phyloP scores from a whole-genome alignment of 2,329 filamentous ascomycete species.

The Emergomyces orientalis region DNA sequence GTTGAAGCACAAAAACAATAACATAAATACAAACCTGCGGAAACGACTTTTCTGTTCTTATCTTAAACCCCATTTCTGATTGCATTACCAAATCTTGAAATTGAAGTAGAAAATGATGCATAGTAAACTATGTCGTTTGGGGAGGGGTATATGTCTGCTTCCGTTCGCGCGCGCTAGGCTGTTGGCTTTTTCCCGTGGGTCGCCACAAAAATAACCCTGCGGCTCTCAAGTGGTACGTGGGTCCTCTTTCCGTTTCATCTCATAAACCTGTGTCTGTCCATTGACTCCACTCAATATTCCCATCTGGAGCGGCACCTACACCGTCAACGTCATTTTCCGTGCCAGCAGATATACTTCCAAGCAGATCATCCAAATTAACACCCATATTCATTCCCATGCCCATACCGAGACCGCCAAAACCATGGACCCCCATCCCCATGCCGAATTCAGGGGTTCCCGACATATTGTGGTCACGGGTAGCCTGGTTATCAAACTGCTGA shows the following conservation, averaged over 20 bases:
- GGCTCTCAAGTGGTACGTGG: neutral
- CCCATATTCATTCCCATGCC: slow-evolving; percentile 26
- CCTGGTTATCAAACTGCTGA: neutral
- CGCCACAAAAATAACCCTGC: neutral
- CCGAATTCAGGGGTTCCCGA: slow-evolving; percentile 14
- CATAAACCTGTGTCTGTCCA: slow-evolving; percentile 30
- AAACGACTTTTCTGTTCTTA: neutral
- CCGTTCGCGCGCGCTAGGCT: neutral
- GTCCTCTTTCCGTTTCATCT: neutral
- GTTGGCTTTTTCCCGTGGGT: neutral
- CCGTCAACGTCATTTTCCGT: neutral
- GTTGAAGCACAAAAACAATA: neutral
- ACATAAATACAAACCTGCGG: neutral
- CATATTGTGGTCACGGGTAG: neutral
- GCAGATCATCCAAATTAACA: slow-evolving; percentile 34
- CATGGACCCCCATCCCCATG: slow-evolving; percentile 15
- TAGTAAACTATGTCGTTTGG: neutral
- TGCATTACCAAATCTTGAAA: neutral
- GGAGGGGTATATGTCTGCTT: neutral
- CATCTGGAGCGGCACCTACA: neutral
- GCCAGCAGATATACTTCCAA: slow-evolving; percentile 23
- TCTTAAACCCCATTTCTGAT: neutral
- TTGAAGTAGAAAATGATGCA: neutral
- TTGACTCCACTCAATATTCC: slow-evolving; percentile 27
- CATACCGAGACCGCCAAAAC: slow-evolving; percentile 18